Evolutionary conservation across 2,329 filamentous ascomycete genomes (phyloP), one percentile per base, ranked within the genome.

Genomic region (Dactylellina sp.): DNA sequence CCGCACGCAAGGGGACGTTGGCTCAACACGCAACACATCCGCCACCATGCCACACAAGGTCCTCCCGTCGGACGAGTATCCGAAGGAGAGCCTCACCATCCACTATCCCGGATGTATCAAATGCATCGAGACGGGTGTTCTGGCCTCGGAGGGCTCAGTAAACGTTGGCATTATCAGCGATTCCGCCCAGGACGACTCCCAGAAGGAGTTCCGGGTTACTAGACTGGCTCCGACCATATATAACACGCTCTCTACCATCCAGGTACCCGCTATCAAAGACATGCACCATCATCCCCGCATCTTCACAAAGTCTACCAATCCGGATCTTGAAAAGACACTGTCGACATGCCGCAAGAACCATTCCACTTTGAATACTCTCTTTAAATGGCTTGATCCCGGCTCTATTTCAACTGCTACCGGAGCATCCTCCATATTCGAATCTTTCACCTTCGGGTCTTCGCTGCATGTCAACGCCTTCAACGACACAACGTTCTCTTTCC

Each of bases 401-500:
- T 60, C 60, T 2, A 6, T 28, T 12, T 49, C 53, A 9, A 53
- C 46, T 4, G 7, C 46, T 24, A n/a, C 28, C 4, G 18, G 57
- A 9, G 12, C 35, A 14, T 53, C 60, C 6, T 42, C 53, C 1
- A 60, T 72, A 16, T 72, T 72, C 16, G 68, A 72, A 42, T 52
- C 47, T 11, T 72, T 72, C 60, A 56, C 56, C 11, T 65, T 65
- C 32, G 60, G 53, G 6, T 37, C 59, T 2, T 55, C 60, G 11
- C 46, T 61, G 1, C 68, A 72, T 20, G 46, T 72, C 35, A 72
- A 65, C 40, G 44, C 60, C 22, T 72, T 72, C n/a, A 53, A 46
- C 20, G 50, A 50, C 7, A 35, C 55, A 7, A 42, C 47, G 9
- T 72, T 72, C 20, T 60, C 60, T 32, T 65, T 71, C 12, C 35